phyloP scores from a whole-genome alignment of 2,329 filamentous ascomycete species.

The Aureobasidium sp. region DNA sequence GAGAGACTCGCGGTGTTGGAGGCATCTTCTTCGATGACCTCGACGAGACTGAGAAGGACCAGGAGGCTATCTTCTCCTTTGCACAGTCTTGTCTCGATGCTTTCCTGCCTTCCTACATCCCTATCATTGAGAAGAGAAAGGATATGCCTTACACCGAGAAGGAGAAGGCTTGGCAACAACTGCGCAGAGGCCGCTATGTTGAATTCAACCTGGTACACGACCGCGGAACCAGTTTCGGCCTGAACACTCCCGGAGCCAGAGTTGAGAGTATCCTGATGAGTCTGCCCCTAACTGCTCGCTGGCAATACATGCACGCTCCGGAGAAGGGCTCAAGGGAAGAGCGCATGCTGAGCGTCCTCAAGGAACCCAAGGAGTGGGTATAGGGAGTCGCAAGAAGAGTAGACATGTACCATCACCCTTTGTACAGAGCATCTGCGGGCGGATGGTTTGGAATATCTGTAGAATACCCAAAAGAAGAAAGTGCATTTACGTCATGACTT shows the following conservation, averaged over 20 bases:
- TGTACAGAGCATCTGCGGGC: conserved; percentile 10
- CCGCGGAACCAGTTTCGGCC: conserved; percentile 84
- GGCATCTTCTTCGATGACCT: conserved; percentile 99
- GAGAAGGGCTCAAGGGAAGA: conserved; percentile 69
- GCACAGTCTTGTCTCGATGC: conserved; percentile 75
- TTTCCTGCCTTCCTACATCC: conserved; percentile 84
- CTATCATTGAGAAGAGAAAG: conserved; percentile 80
- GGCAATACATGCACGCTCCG: conserved; percentile 92
- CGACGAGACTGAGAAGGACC: conserved; percentile 75
- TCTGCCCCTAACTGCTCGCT: conserved; percentile 81
- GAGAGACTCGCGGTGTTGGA: conserved; percentile 77
- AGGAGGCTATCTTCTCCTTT: conserved; percentile 85
- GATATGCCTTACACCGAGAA: conserved; percentile 80
- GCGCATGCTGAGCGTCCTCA: conserved; percentile 64
- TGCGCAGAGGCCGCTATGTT: conserved; percentile 88
- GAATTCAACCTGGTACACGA: conserved; percentile 99
- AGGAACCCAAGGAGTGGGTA: conserved; percentile 54
- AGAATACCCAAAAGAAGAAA: not conserved
- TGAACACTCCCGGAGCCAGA: conserved; percentile 83
- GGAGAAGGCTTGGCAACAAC: conserved; percentile 95
- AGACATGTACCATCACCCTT: not conserved
- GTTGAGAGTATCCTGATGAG: conserved; percentile 98
- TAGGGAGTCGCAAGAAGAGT: conserved; percentile 20
- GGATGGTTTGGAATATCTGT: conserved; percentile 3
- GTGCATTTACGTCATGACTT: conserved; percentile 1